These are phyloP conservation scores for Scytalidium sp. DNA, from an alignment of 2,329 filamentous ascomycete species.

Conservation along the genomic window DNA sequence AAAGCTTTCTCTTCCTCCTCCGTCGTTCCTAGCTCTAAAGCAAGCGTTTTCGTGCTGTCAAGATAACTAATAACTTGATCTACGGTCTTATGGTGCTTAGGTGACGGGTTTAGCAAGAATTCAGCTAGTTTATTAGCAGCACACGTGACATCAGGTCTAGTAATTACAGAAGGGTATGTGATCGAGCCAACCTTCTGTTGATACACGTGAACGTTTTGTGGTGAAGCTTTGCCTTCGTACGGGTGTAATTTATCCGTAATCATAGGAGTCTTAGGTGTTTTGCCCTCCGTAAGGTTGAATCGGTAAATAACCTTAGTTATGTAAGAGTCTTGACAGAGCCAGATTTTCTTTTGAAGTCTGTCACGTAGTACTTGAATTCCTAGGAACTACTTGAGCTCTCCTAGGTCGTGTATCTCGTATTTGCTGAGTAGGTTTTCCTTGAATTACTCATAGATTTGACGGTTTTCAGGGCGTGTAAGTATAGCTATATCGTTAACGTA, in stretches of 20 bases:
- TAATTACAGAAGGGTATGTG: constrained; percentile 5
- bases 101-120: neutral
- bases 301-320: constrained; percentile 17
- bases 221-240: neutral
- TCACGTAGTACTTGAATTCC: constrained; percentile 21
- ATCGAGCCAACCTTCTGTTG: constrained; percentile 4
- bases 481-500: constrained; percentile 27
- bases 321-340: constrained; percentile 19
- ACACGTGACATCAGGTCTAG: constrained; percentile 10
- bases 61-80: neutral
- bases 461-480: too few relatives aligned
- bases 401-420: constrained; percentile 26
- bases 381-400: constrained; percentile 18
- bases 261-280: constrained; percentile 10
- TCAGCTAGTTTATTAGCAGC: neutral
- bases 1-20: neutral
- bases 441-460: too few relatives aligned
- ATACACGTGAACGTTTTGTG: neutral
- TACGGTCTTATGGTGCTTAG: neutral
- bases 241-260: constrained; percentile 1
- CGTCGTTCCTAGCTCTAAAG: neutral
- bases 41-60: neutral
- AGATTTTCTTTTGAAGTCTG: constrained; percentile 5
- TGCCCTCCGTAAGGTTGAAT: constrained; percentile 8
- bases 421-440: constrained; percentile 16